Evolutionary conservation across 2,329 filamentous ascomycete genomes (phyloP), one percentile per base, ranked within the genome.

Genomic region (Dothideomycetes sp.): DNA sequence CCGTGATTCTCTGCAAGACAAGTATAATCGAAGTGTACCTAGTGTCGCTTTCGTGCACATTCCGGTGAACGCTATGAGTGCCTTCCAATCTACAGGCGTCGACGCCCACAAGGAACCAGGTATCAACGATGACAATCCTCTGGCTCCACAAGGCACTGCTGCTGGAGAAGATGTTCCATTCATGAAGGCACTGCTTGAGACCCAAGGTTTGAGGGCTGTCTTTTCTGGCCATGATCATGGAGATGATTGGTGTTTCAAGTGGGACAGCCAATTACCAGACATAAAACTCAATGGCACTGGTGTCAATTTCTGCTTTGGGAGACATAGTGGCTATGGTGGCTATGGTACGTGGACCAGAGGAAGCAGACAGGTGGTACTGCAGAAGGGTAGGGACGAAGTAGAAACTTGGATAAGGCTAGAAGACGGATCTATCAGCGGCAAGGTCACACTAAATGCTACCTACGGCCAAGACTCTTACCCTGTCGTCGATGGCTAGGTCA

Each of bases 221-320:
- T 80, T 82, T 55, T 70, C 68, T 4, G 81, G 78, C 0, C 80
- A 85, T 47, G 78, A 83, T 48, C 81, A 84, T 46, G 56, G 57
- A 5, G 51, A 57, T 30, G 52, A 49, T 3, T 60, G 56, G 57
- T 59, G 57, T 42, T 55, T 51, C 44, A 54, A 52, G 19, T 60
- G 56, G 56, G 38, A 54, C 23, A 17, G 19, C 3, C 38, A 41
- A 7, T 37, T 58, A 0, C 49, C 52, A 2, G 54, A 54, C 11
- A 55, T 56, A 53, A 46, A 38, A 6, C 33, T 56, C 13, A 37
- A 30, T 12, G 55, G 57, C n/a, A 55, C 53, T 23, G 56, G 56
- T 1, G 15, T 59, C 18, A 50, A 58, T 28, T 41, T 60, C 5
- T 60, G 57, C 39, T 60, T 60, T 33, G 51, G 51, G 9, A 52